Percentiles rank a stretch among this genome's conserved stretches.
Conservation (phyloP, 306 rosid species). For the Sphenostylis stenocarpa region DNA sequence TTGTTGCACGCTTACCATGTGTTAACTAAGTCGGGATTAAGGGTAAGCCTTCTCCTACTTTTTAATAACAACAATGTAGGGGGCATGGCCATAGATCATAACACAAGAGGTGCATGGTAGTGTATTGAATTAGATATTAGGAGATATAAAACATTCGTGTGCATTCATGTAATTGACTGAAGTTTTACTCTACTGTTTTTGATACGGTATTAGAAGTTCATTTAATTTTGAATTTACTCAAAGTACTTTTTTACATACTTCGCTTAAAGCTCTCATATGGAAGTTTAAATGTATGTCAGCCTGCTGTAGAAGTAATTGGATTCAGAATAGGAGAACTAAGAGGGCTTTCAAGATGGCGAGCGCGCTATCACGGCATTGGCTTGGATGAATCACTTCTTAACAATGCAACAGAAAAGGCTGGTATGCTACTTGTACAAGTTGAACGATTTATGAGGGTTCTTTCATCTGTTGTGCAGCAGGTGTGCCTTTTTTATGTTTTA, state of each 20-base stretch:
- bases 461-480: constrained; percentile 95
- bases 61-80: too few species aligned
- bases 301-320: constrained; percentile 92
- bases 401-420: constrained; percentile 83
- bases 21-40: neutral
- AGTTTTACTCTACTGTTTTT: constrained; percentile 1
- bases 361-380: constrained; percentile 79
- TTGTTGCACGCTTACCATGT: constrained; percentile 11
- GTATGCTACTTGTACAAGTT: constrained; percentile 93
- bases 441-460: constrained; percentile 92
- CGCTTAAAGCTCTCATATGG: constrained; percentile 3
- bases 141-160: constrained; percentile 13
- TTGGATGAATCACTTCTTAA: constrained; percentile 78
- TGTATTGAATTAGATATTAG: constrained; percentile 21
- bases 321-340: constrained; percentile 94
- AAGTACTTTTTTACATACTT: constrained; percentile 23
- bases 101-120: constrained; percentile 11
- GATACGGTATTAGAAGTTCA: constrained; percentile 4
- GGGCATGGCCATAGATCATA: too few species aligned
- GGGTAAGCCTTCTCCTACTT: neutral
- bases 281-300: constrained; percentile 56
- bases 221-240: constrained; percentile 14
- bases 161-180: neutral
- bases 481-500: constrained; percentile 39
- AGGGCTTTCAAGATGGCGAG: constrained; percentile 95